These are phyloP conservation scores for Clavispora vitiphila DNA, from an alignment of 805 yeast genomes.

Conservation along the genomic window DNA sequence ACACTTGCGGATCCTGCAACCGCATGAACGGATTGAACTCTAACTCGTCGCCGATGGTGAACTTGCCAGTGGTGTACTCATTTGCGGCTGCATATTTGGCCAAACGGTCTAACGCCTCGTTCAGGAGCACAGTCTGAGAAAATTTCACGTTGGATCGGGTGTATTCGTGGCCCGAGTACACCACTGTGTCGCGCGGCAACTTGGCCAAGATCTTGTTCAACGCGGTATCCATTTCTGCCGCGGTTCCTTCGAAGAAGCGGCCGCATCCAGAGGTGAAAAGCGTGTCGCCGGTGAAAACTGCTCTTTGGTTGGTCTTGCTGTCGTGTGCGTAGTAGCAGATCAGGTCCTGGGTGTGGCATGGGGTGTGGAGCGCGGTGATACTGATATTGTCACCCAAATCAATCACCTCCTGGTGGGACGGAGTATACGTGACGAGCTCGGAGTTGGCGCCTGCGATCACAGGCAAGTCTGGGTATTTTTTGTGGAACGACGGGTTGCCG, in stretches of 20 bases:
- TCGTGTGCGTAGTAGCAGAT: slow-evolving; percentile 81
- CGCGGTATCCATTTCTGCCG: slow-evolving; percentile 71
- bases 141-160: slow-evolving; percentile 78
- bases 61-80: slow-evolving; percentile 79
- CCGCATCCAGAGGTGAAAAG: slow-evolving; percentile 94
- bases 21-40: slow-evolving; percentile 88
- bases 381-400: slow-evolving; percentile 60
- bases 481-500: slow-evolving; percentile 57
- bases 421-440: slow-evolving; percentile 66
- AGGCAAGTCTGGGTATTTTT: slow-evolving; percentile 44
- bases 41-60: slow-evolving; percentile 80
- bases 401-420: slow-evolving; percentile 56
- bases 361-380: slow-evolving; percentile 84
- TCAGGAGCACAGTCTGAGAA: slow-evolving; percentile 57
- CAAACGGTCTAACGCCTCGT: slow-evolving; percentile 51
- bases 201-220: slow-evolving; percentile 53
- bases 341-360: slow-evolving; percentile 97
- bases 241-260: slow-evolving; percentile 89
- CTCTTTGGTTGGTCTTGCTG: slow-evolving; percentile 53
- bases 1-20: slow-evolving; percentile 57
- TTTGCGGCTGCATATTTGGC: slow-evolving; percentile 46
- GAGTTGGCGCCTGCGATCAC: slow-evolving; percentile 83
- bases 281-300: slow-evolving; percentile 94
- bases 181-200: slow-evolving; percentile 65
- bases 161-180: slow-evolving; percentile 96